Conservation (phyloP, 2,329 filamentous ascomycete genomes). For the Trichoderma cornu-damae region DNA sequence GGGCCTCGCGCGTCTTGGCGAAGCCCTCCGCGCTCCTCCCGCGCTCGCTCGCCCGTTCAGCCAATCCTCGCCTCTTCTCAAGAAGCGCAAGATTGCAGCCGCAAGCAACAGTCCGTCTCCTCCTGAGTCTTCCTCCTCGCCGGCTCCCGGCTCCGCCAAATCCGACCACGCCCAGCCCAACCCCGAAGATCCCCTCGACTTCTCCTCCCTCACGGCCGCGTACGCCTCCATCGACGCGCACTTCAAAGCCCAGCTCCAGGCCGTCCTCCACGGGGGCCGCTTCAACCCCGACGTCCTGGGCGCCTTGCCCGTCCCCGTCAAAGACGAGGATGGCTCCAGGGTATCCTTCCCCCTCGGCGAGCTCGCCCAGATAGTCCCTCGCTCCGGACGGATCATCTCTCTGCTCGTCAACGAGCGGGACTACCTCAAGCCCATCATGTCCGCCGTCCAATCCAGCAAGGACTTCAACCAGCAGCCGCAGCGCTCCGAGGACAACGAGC, state of each 20-base stretch:
- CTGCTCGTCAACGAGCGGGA: constrained; percentile 40
- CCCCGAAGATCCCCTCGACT: constrained; percentile 44
- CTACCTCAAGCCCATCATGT: constrained; percentile 52
- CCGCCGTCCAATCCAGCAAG: constrained; percentile 47
- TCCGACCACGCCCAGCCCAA: constrained; percentile 28
- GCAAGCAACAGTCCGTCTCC: constrained; percentile 29
- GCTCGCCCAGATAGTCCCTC: constrained; percentile 50
- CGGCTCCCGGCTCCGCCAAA: constrained; percentile 22
- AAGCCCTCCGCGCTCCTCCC: not conserved
- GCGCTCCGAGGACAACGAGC: constrained; percentile 52
- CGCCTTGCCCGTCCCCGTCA: constrained; percentile 39
- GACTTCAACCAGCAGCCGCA: constrained; percentile 59
- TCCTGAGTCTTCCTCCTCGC: constrained; percentile 19
- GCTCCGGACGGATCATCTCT: constrained; percentile 37
- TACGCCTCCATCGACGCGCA: constrained; percentile 39
- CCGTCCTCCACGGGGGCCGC: constrained; percentile 41
- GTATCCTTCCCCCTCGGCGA: constrained; percentile 47
- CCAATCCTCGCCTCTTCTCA: constrained; percentile 29
- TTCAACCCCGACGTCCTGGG: constrained; percentile 50
- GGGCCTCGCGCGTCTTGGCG: not conserved
- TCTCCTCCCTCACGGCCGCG: constrained; percentile 44
- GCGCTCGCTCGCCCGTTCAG: constrained; percentile 29
- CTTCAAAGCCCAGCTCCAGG: constrained; percentile 41
- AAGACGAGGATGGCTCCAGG: constrained; percentile 24
- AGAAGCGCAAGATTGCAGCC: constrained; percentile 38